phyloP scores from a whole-genome alignment of 2,329 filamentous ascomycete genomes.

The Pestalotiopsis sp. region DNA sequence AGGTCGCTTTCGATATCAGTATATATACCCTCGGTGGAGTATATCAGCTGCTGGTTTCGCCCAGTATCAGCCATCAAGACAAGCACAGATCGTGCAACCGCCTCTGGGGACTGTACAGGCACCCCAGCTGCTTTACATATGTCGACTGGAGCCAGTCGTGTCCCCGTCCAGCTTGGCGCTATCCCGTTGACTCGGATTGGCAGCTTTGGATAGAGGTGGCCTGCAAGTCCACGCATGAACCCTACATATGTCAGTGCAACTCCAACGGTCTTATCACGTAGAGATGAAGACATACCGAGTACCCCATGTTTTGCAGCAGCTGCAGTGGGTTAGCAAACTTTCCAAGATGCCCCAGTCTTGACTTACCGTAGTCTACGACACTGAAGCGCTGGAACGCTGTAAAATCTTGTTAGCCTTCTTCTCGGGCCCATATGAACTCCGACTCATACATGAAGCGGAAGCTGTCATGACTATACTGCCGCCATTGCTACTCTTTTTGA shows the following conservation, averaged over 20 bases:
- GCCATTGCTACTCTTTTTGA: neutral
- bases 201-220: neutral
- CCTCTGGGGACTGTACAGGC: neutral
- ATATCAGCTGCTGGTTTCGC: neutral
- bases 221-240: neutral
- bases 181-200: neutral
- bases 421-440: neutral
- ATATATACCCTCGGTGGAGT: neutral
- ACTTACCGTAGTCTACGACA: neutral
- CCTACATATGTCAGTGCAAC: neutral
- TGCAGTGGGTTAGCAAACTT: neutral
- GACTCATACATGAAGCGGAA: neutral
- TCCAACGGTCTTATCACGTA: neutral
- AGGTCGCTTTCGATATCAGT: neutral
- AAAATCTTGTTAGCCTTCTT: neutral
- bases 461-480: slow-evolving; percentile 2
- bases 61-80: neutral
- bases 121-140: slow-evolving; percentile 1
- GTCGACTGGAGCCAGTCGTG: neutral
- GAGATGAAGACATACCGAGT: neutral
- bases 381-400: neutral
- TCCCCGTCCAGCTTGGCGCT: neutral
- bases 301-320: slow-evolving; percentile 1
- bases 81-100: neutral
- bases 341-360: neutral